Evolutionary conservation across 768 basidiomycete genomes (phyloP), one percentile per base, ranked within the genome.

Genomic region (Kwoniella dendrophila): DNA sequence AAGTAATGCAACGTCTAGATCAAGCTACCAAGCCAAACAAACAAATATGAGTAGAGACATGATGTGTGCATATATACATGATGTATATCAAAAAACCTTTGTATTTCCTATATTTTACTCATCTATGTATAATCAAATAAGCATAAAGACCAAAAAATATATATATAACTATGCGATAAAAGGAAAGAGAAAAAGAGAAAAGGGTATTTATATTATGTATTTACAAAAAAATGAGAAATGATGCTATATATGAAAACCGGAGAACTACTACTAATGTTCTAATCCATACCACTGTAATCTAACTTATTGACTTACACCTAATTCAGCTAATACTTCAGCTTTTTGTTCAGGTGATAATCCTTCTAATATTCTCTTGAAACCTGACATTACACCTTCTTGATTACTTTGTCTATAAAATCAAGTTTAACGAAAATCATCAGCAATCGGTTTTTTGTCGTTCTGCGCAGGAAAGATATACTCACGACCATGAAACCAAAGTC

Each of bases 341-440:
- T 69, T 73, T 53, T 75, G 68, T 30, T 67, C 51, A 10, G 71
- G 59, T 30, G 68, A 55, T 20, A 75, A 62, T 4, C 64, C 65
- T 33, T 75, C 71, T 26, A 75, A 52, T 27, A 75, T 71, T 41
- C 63, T 43, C 66, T 68, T 72, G 66, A 75, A 71, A 1, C 73
- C 73, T 14, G 62, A 59, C 50, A 73, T 60, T 29, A 75, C 71
- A 51, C 73, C 73, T 7, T 70, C 67, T 50, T 72, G 73, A 53
- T 75, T 75, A 11, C 65, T 66, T 18, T 59, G 51, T 14, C 68
- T 70, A 36, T 12, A 33, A 4, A 27, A 24, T 33, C 3, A 24
- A 29, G 38, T 61, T 20, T 50, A 61, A 44, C 4, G 44, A 38
- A 24, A 55, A 30, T 22, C 5, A 32, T 29, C 5, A 20, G 32